Evolutionary conservation across 2,329 filamentous ascomycete species (phyloP).

Genomic region (Colletotrichum godetiae): DNA sequence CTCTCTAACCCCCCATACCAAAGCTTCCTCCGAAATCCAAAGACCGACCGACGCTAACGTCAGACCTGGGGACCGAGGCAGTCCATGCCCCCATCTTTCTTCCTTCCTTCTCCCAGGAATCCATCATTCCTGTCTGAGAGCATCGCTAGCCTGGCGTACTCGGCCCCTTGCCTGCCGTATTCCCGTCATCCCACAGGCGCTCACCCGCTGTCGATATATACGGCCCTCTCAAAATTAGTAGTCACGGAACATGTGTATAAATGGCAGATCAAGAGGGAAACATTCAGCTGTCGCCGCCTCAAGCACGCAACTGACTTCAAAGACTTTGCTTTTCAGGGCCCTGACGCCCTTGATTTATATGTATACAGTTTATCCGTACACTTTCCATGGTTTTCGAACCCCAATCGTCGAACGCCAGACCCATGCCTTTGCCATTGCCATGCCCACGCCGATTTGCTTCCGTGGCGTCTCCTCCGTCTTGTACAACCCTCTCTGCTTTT

Average conservation of each 20-base stretch:
- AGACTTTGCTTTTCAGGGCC: background rate
- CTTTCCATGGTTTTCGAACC: background rate
- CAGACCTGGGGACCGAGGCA: background rate
- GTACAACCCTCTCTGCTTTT: background rate
- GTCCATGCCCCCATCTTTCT: background rate
- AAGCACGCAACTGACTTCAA: background rate
- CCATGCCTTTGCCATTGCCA: constrained; percentile 10
- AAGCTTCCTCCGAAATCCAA: background rate
- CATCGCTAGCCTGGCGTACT: background rate
- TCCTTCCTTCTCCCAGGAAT: background rate
- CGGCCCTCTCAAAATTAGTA: no score
- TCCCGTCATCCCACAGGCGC: background rate
- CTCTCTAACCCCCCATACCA: background rate
- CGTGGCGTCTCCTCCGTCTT: background rate
- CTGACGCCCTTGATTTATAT: background rate
- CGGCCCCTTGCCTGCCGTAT: background rate
- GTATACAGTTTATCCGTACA: constrained; percentile 21
- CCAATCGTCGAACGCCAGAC: constrained; percentile 13
- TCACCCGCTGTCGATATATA: no score
- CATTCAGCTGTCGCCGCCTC: background rate
- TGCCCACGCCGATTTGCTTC: background rate
- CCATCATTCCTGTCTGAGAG: background rate
- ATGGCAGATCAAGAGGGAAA: background rate
- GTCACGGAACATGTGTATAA: background rate
- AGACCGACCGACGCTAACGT: background rate